A percentile compares a stretch with the other conserved stretches of the same genome.
Conservation (phyloP, 495 filamentous ascomycete genomes). For the Neurospora sp. region DNA sequence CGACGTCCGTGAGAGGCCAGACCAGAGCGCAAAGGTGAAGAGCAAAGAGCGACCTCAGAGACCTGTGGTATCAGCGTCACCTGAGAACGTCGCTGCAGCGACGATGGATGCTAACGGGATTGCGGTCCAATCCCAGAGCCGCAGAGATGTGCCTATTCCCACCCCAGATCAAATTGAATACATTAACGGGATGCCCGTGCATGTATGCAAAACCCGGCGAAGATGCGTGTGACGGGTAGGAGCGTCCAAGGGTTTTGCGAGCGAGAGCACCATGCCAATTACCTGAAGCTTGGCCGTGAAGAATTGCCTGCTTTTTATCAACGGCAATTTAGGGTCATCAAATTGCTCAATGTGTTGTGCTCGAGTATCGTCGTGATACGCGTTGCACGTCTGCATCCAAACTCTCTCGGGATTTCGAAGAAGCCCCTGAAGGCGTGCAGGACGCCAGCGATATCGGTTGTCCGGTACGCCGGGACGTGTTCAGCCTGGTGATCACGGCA, state of each 20-base stretch:
- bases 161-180: neutral
- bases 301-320: neutral
- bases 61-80: neutral
- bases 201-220: neutral
- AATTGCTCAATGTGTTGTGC: neutral
- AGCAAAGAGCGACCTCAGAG: neutral
- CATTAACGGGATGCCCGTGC: neutral
- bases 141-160: neutral
- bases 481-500: neutral
- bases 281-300: neutral
- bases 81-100: neutral
- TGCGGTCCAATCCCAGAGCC: neutral
- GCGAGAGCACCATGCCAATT: neutral
- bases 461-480: neutral
- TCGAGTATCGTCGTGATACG: neutral
- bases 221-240: neutral
- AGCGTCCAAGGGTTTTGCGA: neutral
- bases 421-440: conserved; percentile 5
- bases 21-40: neutral
- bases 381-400: neutral
- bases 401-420: conserved; percentile 1
- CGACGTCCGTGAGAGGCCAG: neutral
- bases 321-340: neutral
- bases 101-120: neutral
- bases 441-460: conserved; percentile 15